Percentiles rank a stretch among this genome's conserved stretches.
phyloP scores from a whole-genome alignment of 1,284 basidiomycete genomes.

The Cryptococcus depauperatus region DNA sequence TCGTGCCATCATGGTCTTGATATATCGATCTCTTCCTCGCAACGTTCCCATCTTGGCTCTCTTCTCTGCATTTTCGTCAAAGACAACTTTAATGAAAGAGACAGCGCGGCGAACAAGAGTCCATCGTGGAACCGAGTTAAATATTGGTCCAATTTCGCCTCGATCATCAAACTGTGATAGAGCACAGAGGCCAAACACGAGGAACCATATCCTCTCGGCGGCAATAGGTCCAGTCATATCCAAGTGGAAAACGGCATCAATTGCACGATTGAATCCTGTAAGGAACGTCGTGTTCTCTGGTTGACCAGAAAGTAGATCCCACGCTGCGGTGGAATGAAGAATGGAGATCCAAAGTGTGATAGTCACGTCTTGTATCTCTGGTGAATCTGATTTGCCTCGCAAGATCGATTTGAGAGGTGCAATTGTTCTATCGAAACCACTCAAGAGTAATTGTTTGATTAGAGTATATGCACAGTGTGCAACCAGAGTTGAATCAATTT shows the following conservation, averaged over 20 bases:
- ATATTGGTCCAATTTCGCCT: slow-evolving; percentile 47
- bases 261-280: slow-evolving; percentile 38
- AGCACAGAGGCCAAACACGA: slow-evolving; percentile 61
- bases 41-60: slow-evolving; percentile 48
- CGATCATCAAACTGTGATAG: slow-evolving; percentile 69
- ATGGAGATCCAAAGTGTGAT: slow-evolving; percentile 71
- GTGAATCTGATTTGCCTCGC: slow-evolving; percentile 37
- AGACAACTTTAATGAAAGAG: slow-evolving; percentile 54
- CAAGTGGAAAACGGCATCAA: slow-evolving; percentile 30
- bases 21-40: slow-evolving; percentile 63
- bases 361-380: slow-evolving; percentile 47
- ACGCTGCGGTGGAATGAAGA: slow-evolving; percentile 50
- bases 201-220: slow-evolving; percentile 66
- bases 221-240: slow-evolving; percentile 46
- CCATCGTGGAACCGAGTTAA: slow-evolving; percentile 60
- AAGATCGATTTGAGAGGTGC: slow-evolving; percentile 40
- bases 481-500: slow-evolving; percentile 1
- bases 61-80: slow-evolving; percentile 52
- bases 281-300: slow-evolving; percentile 42
- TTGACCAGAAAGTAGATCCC: slow-evolving; percentile 8
- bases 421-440: slow-evolving; percentile 53
- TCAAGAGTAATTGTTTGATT: slow-evolving; percentile 51
- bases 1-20: slow-evolving; percentile 62
- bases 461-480: slow-evolving; percentile 39
- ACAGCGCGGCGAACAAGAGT: slow-evolving; percentile 55